Conservation (phyloP, 2,329 filamentous ascomycete genomes). For the Fusarium fujikuroi region DNA sequence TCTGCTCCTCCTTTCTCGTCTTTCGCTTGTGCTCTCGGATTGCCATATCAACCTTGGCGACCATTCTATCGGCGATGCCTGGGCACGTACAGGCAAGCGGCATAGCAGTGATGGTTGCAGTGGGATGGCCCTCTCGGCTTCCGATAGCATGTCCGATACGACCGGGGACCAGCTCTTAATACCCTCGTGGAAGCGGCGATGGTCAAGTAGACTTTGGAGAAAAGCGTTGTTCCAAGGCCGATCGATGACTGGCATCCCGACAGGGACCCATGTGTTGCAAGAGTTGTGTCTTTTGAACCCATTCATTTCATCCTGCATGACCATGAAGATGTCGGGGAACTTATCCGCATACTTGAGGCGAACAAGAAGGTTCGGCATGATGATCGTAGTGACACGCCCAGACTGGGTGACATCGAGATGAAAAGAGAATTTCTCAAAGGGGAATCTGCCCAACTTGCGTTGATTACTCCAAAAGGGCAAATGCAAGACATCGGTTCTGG, state of each 20-base stretch:
- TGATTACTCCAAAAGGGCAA: neutral
- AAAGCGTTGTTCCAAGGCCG: neutral
- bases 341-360: neutral
- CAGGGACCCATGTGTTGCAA: neutral
- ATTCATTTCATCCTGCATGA: neutral
- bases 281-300: neutral
- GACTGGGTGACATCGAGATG: neutral
- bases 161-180: neutral
- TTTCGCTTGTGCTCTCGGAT: neutral
- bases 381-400: neutral
- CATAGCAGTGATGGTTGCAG: neutral
- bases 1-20: neutral
- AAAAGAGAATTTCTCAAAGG: neutral
- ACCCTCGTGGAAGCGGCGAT: neutral
- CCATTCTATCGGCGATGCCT: neutral
- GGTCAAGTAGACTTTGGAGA: neutral
- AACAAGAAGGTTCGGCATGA: neutral
- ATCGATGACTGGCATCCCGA: neutral
- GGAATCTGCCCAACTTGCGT: neutral
- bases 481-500: neutral
- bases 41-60: neutral
- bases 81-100: neutral
- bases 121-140: neutral
- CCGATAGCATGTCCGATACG: neutral
- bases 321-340: neutral